These are phyloP conservation scores for Orbilia javanica DNA, from an alignment of 2,329 filamentous ascomycete species.

Conservation along the genomic window DNA sequence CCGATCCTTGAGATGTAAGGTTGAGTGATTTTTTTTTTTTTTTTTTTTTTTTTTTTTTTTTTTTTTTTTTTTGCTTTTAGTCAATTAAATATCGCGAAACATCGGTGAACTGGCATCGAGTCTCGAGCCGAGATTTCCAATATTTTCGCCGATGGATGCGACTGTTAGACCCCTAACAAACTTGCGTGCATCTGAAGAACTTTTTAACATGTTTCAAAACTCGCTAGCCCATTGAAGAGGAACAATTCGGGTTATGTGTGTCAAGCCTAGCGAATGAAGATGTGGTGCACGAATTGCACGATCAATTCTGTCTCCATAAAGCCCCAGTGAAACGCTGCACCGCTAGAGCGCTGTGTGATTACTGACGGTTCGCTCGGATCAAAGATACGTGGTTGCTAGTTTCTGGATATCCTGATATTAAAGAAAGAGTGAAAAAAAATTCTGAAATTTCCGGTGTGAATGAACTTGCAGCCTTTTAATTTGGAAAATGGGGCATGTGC, in stretches of 20 bases:
- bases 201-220: slow-evolving; percentile 50
- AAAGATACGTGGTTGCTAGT: slow-evolving; percentile 49
- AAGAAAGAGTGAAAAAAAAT: background rate
- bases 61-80: slow-evolving; percentile 31
- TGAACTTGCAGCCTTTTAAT: slow-evolving; percentile 11
- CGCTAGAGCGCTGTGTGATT: slow-evolving; percentile 37
- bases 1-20: slow-evolving; percentile 7
- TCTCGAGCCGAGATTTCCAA: slow-evolving; percentile 24
- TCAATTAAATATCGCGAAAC: slow-evolving; percentile 13
- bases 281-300: slow-evolving; percentile 22
- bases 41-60: slow-evolving; percentile 28
- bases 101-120: slow-evolving; percentile 40
- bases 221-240: slow-evolving; percentile 11
- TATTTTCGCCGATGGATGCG: slow-evolving; percentile 28
- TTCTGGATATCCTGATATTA: slow-evolving; percentile 30
- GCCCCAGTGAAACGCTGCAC: slow-evolving; percentile 5
- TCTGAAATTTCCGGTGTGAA: slow-evolving; percentile 17
- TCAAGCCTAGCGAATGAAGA: slow-evolving; percentile 42
- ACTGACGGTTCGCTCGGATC: slow-evolving; percentile 22
- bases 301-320: slow-evolving; percentile 2
- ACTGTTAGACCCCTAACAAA: slow-evolving; percentile 28
- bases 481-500: slow-evolving; percentile 17
- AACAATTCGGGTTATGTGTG: slow-evolving; percentile 20
- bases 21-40: slow-evolving; percentile 50
- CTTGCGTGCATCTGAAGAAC: slow-evolving; percentile 21